These are phyloP conservation scores for Hansfordia pulvinata DNA, from an alignment of 2,329 filamentous ascomycete species.

Conservation along the genomic window DNA sequence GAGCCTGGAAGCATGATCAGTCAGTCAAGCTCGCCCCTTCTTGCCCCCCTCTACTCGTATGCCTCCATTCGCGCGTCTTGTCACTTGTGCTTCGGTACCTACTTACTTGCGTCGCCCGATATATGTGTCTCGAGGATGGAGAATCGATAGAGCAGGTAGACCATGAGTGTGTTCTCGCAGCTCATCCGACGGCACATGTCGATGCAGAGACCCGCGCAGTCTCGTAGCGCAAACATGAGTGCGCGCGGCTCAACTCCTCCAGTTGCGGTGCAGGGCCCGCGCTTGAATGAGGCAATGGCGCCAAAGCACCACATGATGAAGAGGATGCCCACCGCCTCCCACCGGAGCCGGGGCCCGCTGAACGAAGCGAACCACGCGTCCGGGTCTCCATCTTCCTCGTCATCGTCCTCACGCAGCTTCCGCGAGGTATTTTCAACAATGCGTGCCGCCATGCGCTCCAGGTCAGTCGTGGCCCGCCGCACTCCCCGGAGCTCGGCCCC, in stretches of 20 bases:
- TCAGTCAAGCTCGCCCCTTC: slow-evolving; percentile 9
- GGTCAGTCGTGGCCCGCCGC: no score
- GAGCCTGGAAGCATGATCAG: slow-evolving; percentile 12
- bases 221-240: neutral
- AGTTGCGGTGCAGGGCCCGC: no score
- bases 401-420: no score
- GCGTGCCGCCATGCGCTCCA: no score
- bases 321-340: slow-evolving; percentile 15
- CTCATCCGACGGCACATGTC: slow-evolving; percentile 14
- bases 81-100: no score
- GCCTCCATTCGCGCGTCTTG: slow-evolving; percentile 14
- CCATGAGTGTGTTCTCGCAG: slow-evolving; percentile 22
- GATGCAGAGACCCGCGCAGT: slow-evolving; percentile 5
- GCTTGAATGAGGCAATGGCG: slow-evolving; percentile 2
- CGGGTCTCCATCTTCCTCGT: no score
- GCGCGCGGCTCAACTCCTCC: neutral
- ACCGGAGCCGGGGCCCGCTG: slow-evolving; percentile 13
- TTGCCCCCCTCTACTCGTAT: slow-evolving; percentile 23
- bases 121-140: neutral
- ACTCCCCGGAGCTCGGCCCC: no score
- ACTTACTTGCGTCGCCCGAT: neutral
- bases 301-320: slow-evolving; percentile 10
- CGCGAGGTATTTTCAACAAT: no score
- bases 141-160: slow-evolving; percentile 16
- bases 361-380: slow-evolving; percentile 14